Base-by-base conservation (phyloP, 768 basidiomycete species). In the Imleria badia region DNA sequence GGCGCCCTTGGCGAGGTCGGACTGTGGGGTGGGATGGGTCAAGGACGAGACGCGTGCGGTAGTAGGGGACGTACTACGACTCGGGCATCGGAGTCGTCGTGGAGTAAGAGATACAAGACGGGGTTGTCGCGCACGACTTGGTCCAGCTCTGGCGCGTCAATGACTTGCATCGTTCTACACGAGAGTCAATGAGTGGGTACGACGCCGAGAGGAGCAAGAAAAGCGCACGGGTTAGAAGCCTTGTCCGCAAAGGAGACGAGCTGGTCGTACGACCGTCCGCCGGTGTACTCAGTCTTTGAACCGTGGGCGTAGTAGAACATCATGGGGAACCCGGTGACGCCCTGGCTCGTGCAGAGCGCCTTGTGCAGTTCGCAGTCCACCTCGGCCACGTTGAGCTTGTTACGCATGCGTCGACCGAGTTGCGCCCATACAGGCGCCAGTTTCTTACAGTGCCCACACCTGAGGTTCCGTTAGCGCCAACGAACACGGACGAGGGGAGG, bases 381-480 rank as follows among this genome's bases (percentile, higher is more conserved):
- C 57, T 96, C 85, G 3, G 86, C 94, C 10, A 99, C 74, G 36
- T 82, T 87, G 30, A 95, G 75, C 45, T 84, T 85, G 56, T 78
- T 75, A 60, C 87, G 80, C 79, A 95, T 84, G 20, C 75, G 73
- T 45, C 73, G 70, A 0, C 91, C 95, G 4, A 99, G 80, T 45
- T 87, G 77, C 1, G 74, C 75, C 91, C 94, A 98, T 0, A 76
- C 79, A 48, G 86, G 94, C 1, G 91, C 91, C 2, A 98, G 79
- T 66, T 91, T 91, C 75, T 97, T 95, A 81, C 96, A 99, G 72
- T 98, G 95, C 5, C 91, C 91, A 68, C 95, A 98, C 91, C 82
- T 82, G n/a, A 36, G 2, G 13, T 14, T 6, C 5, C 1, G 17
- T 59, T 6, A 61, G 48, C 41, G 26, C 15, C 12, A 5, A 20